phyloP scores from a whole-genome alignment of 176 grass and related monocot genomes.

The Aegilops bicornis region DNA sequence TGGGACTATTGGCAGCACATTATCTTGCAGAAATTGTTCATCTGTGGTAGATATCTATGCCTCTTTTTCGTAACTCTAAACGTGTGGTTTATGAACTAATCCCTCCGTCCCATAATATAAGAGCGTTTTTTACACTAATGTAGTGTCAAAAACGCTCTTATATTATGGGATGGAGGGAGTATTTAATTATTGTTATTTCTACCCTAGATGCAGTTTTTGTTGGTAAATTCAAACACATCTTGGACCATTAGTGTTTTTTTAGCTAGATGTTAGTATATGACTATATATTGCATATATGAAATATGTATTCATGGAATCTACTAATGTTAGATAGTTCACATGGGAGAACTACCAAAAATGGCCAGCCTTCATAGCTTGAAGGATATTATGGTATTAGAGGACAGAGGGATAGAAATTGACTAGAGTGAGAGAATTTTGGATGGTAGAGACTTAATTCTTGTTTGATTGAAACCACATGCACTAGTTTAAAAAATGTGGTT shows the following conservation, averaged over 20 bases:
- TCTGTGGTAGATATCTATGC: constrained; percentile 69
- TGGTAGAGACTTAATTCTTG: not conserved
- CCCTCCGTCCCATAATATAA: no score
- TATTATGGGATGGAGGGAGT: no score
- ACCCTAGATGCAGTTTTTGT: constrained; percentile 1
- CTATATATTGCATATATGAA: not conserved
- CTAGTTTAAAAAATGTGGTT: not conserved
- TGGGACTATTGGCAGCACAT: constrained; percentile 87
- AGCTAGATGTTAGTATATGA: not conserved
- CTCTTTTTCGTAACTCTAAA: constrained; percentile 24
- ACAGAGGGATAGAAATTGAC: not conserved
- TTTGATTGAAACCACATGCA: not conserved
- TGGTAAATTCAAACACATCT: not conserved
- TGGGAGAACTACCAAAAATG: not conserved
- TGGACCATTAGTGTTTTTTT: not conserved
- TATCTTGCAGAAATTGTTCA: constrained; percentile 87
- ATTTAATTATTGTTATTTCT: not conserved
- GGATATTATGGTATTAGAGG: constrained; percentile 8
- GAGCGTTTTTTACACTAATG: no score
- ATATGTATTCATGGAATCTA: constrained; percentile 7
- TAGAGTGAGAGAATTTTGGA: not conserved
- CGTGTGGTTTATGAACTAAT: constrained; percentile 9
- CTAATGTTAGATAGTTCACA: constrained; percentile 7
- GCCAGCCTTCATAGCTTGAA: not conserved
- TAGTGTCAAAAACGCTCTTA: no score